These are phyloP conservation scores for Podospora sp. DNA, from an alignment of 495 filamentous ascomycete genomes.

Conservation along the genomic window DNA sequence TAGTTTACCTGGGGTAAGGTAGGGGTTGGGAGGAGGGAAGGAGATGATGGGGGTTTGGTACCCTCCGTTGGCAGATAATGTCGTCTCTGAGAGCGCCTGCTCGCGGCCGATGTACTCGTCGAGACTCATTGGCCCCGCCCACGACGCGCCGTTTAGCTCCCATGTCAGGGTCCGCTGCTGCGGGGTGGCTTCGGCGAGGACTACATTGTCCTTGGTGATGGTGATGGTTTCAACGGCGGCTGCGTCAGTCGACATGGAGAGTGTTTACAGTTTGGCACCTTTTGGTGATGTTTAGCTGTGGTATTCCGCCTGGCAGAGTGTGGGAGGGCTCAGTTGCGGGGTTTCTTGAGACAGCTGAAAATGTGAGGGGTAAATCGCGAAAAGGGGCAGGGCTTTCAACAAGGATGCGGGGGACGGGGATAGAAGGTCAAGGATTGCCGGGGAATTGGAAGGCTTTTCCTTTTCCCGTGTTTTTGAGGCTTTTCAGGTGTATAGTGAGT, in stretches of 20 bases:
- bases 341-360: not conserved
- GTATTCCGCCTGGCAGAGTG: not conserved
- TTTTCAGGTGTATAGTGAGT: too few species aligned
- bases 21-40: not conserved
- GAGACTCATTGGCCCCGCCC: conserved; percentile 27
- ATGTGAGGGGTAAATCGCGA: not conserved
- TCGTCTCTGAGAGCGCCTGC: conserved; percentile 22
- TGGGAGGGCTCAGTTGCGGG: not conserved
- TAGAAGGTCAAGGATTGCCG: too few species aligned
- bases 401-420: too few species aligned
- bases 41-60: not conserved
- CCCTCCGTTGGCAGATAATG: conserved; percentile 23
- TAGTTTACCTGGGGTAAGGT: too few species aligned
- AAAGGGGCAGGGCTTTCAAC: not conserved
- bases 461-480: too few species aligned
- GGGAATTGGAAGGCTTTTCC: too few species aligned
- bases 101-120: conserved; percentile 28
- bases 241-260: conserved; percentile 13
- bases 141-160: conserved; percentile 29
- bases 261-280: not conserved
- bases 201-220: conserved; percentile 12
- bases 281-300: too few species aligned
- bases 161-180: conserved; percentile 27
- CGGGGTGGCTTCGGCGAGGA: conserved; percentile 25
- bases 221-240: not conserved